These are phyloP conservation scores for Leptomonas pyrrhocoris DNA, from an alignment of 208 protist genomes.

Conservation along the genomic window DNA sequence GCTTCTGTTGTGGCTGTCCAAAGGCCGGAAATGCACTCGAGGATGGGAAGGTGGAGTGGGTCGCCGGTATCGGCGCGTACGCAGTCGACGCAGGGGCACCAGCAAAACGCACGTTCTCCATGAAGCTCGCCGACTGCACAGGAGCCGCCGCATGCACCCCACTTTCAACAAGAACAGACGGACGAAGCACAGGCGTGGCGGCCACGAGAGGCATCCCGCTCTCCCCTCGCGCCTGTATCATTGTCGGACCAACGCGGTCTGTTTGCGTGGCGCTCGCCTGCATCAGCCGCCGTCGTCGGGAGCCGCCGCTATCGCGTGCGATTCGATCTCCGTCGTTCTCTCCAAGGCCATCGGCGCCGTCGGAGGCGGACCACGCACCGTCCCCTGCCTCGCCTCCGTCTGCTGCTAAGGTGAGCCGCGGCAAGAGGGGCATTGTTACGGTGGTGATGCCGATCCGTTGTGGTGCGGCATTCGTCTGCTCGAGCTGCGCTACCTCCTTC, in stretches of 20 bases:
- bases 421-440: constrained; percentile 18
- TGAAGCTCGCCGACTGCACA: background rate
- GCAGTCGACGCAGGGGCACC: background rate
- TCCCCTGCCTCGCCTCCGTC: background rate
- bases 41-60: background rate
- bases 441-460: constrained; percentile 30
- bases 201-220: background rate
- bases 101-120: background rate
- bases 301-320: background rate
- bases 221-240: background rate
- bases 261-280: constrained; percentile 10
- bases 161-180: background rate
- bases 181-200: constrained; percentile 4
- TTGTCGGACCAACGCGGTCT: background rate
- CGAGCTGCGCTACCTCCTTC: constrained; percentile 15
- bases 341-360: background rate
- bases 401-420: constrained; percentile 16
- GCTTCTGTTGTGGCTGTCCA: background rate
- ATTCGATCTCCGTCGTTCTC: background rate
- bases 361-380: constrained; percentile 9
- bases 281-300: background rate
- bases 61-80: background rate
- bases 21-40: background rate
- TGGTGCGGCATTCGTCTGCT: background rate
- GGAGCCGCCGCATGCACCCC: background rate